Base-by-base conservation (phyloP, 768 basidiomycete genomes). In the Fistulinella prunicolor region DNA sequence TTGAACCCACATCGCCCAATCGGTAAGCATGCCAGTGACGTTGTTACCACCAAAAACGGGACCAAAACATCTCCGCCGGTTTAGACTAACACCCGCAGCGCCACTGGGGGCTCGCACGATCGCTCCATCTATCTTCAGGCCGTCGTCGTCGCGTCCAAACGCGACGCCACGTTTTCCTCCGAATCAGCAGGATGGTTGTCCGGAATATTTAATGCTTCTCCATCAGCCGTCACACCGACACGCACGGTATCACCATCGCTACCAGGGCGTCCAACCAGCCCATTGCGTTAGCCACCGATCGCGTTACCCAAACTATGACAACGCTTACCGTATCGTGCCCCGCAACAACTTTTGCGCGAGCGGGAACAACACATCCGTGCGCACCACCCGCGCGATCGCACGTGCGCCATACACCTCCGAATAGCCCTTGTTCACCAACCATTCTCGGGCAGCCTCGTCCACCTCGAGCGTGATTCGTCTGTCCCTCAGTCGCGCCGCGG, bases 321-420 rank as follows among this genome's bases (percentile, higher is more conserved):
- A 4, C 7, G 67, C 72, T 35, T 51, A 86, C 85, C 86, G 71
- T 51, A 95, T 83, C 4, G 84, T 87, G 0, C 93, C 93, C 37
- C 76, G 77, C 52, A 96, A 67, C 59, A 95, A 59, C 62, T 86
- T 87, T 63, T 82, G 81, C 0, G 93, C 92, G 17, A 95, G 71
- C 20, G 86, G 88, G 72, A 89, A 89, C 37, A 92, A 67, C 9
- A 96, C 85, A 56, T 86, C 81, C 43, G 84, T 85, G 43, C 89
- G 74, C 4, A 95, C 88, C 17, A 93, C 81, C n/a, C 93, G 72
- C 8, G 89, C 89, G 46, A 95, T 89, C 6, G 90, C 87, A 26
- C 93, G 76, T 0, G 93, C 93, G 20, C 93, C 93, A 64, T 94
- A 94, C 21, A 84, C 67, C 38, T 89, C 82, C 4, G 89, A 93